Conservation (phyloP, 164 flowering plant species). For the Kingdonia uniflora region DNA sequence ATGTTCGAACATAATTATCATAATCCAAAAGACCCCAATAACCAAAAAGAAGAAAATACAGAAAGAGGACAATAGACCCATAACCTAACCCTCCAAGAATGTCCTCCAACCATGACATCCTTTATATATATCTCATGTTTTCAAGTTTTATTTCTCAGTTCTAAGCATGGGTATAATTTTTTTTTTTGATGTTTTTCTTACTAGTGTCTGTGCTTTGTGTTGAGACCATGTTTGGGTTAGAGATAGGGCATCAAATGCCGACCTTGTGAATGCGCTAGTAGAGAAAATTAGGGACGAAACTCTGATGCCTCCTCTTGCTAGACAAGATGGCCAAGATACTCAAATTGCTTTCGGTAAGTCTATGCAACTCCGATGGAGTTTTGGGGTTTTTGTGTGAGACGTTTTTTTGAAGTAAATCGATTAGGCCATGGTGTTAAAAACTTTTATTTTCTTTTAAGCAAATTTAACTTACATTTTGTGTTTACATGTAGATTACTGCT, state of each 20-base stretch:
- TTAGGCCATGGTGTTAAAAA: slow-evolving; percentile 6
- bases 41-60: not conserved
- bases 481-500: slow-evolving; percentile 26
- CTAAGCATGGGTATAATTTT: not conserved
- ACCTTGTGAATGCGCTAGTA: slow-evolving; percentile 21
- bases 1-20: no score
- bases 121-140: not conserved
- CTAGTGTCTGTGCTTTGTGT: slow-evolving; percentile 20
- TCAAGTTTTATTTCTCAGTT: not conserved
- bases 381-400: no score
- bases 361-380: slow-evolving; percentile 5
- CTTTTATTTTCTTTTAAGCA: not conserved
- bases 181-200: not conserved
- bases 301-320: slow-evolving; percentile 11
- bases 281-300: slow-evolving; percentile 27
- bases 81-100: slow-evolving; percentile 7
- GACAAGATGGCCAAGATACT: slow-evolving; percentile 4
- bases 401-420: no score
- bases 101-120: not conserved
- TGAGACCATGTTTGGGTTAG: slow-evolving; percentile 17
- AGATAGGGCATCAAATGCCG: slow-evolving; percentile 9
- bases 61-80: not conserved
- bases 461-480: no score
- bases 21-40: not conserved
- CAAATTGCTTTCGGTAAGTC: not conserved